These are phyloP conservation scores for Epithele typhae DNA, from an alignment of 768 basidiomycete species.

Conservation along the genomic window DNA sequence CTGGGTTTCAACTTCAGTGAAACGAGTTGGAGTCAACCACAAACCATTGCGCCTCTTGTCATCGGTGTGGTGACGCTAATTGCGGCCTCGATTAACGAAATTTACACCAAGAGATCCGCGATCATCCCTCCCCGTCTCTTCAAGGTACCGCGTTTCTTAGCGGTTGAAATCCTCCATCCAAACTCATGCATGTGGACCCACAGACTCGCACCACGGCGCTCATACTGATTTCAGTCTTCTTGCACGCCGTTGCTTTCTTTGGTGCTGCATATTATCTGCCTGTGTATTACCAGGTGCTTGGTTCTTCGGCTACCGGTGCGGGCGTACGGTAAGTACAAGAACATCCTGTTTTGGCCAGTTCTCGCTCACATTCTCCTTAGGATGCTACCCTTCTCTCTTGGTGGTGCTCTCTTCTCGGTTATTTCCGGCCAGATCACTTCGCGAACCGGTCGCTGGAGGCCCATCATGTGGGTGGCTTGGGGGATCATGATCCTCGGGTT, in stretches of 20 bases:
- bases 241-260: constrained; percentile 67
- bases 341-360: background rate
- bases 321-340: constrained; percentile 52
- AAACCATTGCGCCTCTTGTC: constrained; percentile 60
- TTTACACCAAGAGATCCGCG: constrained; percentile 56
- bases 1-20: constrained; percentile 74
- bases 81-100: constrained; percentile 51
- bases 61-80: constrained; percentile 55
- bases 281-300: constrained; percentile 74
- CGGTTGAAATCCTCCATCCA: background rate
- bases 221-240: constrained; percentile 51
- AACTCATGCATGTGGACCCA: background rate
- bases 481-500: constrained; percentile 55
- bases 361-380: constrained; percentile 28
- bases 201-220: constrained; percentile 72
- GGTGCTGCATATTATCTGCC: constrained; percentile 67
- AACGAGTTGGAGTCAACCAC: constrained; percentile 49
- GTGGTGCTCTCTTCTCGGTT: constrained; percentile 48
- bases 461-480: constrained; percentile 59
- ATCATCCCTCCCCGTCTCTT: constrained; percentile 75
- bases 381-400: constrained; percentile 74
- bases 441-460: constrained; percentile 53
- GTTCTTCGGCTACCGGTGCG: constrained; percentile 66
- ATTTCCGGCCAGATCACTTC: constrained; percentile 55
- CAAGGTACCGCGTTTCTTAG: constrained; percentile 46